phyloP scores from a whole-genome alignment of 352 stramenopile genomes.

The Blastocystis sp. region DNA sequence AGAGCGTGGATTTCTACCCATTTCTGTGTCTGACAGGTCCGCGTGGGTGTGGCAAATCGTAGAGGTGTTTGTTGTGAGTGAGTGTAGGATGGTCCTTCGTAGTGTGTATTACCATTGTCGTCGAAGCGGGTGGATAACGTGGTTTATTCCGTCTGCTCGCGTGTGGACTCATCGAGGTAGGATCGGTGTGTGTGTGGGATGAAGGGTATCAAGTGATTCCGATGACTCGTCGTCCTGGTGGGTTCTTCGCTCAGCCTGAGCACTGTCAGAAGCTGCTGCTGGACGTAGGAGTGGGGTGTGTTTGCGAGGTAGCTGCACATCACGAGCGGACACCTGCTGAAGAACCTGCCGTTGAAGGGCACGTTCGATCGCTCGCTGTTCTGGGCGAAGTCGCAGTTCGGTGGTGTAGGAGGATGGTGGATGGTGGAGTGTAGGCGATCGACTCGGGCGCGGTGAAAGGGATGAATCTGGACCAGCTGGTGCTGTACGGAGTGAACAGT shows the following conservation, averaged over 20 bases:
- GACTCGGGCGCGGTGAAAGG: neutral
- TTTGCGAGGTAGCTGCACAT: neutral
- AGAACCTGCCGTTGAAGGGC: neutral
- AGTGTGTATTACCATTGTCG: slow-evolving; percentile 39
- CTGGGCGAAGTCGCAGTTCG: slow-evolving; percentile 53
- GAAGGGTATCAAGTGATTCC: slow-evolving; percentile 18
- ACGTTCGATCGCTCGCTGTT: slow-evolving; percentile 31
- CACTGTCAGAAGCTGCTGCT: slow-evolving; percentile 47
- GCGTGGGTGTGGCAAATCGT: slow-evolving; percentile 31
- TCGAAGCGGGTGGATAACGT: slow-evolving; percentile 31
- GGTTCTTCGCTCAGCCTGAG: slow-evolving; percentile 34
- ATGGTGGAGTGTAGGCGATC: neutral
- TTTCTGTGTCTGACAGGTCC: slow-evolving; percentile 32
- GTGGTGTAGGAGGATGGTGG: neutral
- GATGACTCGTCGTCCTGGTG: slow-evolving; percentile 37
- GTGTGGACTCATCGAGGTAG: slow-evolving; percentile 22
- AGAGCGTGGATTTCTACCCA: neutral
- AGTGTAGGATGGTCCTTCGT: slow-evolving; percentile 29
- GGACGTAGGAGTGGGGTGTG: neutral
- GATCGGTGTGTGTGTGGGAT: neutral
- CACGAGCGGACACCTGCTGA: slow-evolving; percentile 11
- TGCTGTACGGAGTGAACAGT: slow-evolving; percentile 47
- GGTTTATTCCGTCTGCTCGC: slow-evolving; percentile 20
- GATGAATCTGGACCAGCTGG: slow-evolving; percentile 31
- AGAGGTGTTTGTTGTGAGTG: neutral